Evolutionary conservation across 495 filamentous ascomycete species (phyloP), one percentile per base, ranked within the genome.

Genomic region (Hypoxylon intermedium): DNA sequence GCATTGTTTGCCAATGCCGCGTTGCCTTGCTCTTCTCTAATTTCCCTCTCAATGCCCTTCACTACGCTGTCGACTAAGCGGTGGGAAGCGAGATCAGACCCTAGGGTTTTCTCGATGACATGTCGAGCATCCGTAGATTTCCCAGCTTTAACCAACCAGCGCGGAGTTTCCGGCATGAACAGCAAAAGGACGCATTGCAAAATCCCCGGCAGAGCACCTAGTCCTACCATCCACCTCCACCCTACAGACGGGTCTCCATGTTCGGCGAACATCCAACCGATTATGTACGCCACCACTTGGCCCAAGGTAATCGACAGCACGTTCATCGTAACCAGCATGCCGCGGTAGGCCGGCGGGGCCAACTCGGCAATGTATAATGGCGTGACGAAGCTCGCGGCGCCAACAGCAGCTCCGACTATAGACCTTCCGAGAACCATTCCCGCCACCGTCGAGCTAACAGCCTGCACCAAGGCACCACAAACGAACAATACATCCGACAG

Each of bases 161-260:
- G 79, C 30, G 93, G 93, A 5, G 88, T 92, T 72, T 97, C 93
- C 0, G 92, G 91, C 79, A 96, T 83, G 34, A 83, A 68, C 2
- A 83, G 49, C 54, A 96, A 74, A 18, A 92, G 70, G 0, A 78
- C 63, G 30, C 84, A 82, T 70, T 96, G 92, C 6, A 91, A 52
- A 2, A 83, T 74, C 5, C 92, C 92, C 0, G 93, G 93, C 43
- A 87, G 48, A 20, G 88, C 90, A 2, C 93, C 93, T 7, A 97
- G 74, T 0, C 93, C 93, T 0, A 97, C 91, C 80, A 95, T 90
- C 86, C 89, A 95, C 52, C 92, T 77, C 93, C 93, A 97, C 16
- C 88, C 91, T 9, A 67, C 76, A 44, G 63, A 68, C 33, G 63
- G 51, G 34, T 73, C 72, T 11, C 82, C 83, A 31, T 73, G 67